Conservation (phyloP, 2,329 filamentous ascomycete genomes). For the Coniochaeta pulveracea region DNA sequence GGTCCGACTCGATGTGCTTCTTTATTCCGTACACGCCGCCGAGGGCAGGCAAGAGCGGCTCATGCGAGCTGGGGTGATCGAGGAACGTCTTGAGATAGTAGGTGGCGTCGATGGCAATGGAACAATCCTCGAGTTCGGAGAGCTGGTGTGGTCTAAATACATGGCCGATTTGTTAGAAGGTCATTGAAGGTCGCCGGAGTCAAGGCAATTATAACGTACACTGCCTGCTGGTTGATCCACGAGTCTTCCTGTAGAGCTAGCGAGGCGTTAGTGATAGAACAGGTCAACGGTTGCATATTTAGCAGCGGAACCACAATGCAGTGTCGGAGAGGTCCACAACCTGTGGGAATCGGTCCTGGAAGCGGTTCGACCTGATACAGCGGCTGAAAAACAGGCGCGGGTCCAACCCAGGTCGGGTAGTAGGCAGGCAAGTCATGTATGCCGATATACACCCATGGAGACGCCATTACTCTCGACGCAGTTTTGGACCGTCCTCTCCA, state of each 20-base stretch:
- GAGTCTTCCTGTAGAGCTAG: constrained; percentile 26
- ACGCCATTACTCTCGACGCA: no score
- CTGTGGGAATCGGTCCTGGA: no score
- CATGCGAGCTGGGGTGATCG: constrained; percentile 57
- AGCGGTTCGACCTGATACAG: no score
- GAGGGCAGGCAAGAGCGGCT: constrained; percentile 81
- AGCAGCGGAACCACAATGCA: neutral
- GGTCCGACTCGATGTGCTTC: constrained; percentile 62
- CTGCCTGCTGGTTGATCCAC: constrained; percentile 25
- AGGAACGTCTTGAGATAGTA: constrained; percentile 79
- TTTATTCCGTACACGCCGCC: constrained; percentile 78
- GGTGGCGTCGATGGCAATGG: constrained; percentile 78
- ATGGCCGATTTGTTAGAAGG: constrained; percentile 7
- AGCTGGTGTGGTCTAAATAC: constrained; percentile 44
- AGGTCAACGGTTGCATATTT: neutral
- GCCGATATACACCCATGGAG: no score
- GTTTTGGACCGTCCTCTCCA: no score
- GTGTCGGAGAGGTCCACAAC: no score
- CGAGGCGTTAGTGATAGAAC: neutral
- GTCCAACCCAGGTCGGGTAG: no score
- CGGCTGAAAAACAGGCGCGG: no score
- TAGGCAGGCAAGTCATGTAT: no score
- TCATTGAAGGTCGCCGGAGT: neutral
- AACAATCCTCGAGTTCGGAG: constrained; percentile 59
- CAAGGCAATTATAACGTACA: constrained; percentile 12